Conservation (phyloP, 305 asterid species). For the Fraxinus albicans region DNA sequence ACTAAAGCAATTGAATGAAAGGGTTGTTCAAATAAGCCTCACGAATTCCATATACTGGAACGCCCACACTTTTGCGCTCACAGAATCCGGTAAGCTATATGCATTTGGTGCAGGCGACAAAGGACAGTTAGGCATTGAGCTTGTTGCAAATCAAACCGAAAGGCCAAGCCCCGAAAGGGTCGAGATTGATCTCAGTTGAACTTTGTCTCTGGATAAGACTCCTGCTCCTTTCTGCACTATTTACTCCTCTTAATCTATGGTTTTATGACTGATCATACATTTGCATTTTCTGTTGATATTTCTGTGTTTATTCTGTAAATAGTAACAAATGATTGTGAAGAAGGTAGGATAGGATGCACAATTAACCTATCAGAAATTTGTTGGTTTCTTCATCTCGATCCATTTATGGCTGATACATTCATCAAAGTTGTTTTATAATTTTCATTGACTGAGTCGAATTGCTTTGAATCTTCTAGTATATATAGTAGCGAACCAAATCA, state of each 20-base stretch:
- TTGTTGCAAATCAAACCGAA: slow-evolving; percentile 57
- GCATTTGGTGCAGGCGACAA: slow-evolving; percentile 88
- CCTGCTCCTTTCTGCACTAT: neutral
- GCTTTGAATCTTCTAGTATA: neutral
- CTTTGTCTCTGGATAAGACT: neutral
- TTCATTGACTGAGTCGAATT: neutral
- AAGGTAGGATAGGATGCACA: slow-evolving; percentile 47
- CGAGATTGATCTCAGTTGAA: slow-evolving; percentile 66
- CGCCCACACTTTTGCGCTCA: slow-evolving; percentile 88
- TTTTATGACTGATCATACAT: slow-evolving; percentile 19
- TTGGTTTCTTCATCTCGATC: slow-evolving; percentile 37
- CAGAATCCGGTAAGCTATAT: slow-evolving; percentile 74
- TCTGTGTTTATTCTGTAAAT: slow-evolving; percentile 1
- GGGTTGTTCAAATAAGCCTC: slow-evolving; percentile 85
- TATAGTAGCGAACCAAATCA: neutral
- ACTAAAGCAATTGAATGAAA: slow-evolving; percentile 64
- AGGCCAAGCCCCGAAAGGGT: slow-evolving; percentile 71
- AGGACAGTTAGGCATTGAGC: slow-evolving; percentile 88
- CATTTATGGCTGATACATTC: neutral
- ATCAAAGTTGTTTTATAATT: neutral
- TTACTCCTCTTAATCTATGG: slow-evolving; percentile 1
- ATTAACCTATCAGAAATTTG: slow-evolving; percentile 41
- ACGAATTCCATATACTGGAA: slow-evolving; percentile 81
- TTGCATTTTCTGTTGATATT: neutral
- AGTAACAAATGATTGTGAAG: slow-evolving; percentile 43